These are phyloP conservation scores for Durotheca rogersii DNA, from an alignment of 495 filamentous ascomycete genomes.

Conservation along the genomic window DNA sequence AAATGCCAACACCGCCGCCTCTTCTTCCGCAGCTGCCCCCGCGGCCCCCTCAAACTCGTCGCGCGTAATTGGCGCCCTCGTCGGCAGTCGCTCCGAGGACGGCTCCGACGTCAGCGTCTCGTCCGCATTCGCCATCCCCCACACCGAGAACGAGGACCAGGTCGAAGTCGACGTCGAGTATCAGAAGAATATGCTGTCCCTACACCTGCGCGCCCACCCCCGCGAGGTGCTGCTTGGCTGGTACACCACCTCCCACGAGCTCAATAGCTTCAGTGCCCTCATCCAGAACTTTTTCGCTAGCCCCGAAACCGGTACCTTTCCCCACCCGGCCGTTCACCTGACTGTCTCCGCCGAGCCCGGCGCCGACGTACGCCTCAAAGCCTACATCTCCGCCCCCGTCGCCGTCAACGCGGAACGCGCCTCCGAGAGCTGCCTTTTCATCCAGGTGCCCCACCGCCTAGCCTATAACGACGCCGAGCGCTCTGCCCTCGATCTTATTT, in stretches of 20 bases:
- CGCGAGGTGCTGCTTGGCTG: conserved; percentile 93
- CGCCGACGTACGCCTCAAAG: conserved; percentile 77
- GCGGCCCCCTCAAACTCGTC: conserved; percentile 79
- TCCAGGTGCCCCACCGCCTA: conserved; percentile 85
- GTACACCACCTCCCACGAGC: conserved; percentile 93
- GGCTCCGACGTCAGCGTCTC: conserved; percentile 93
- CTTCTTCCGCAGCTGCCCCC: neutral
- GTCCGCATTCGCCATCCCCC: conserved; percentile 94
- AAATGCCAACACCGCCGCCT: neutral
- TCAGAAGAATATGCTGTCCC: conserved; percentile 95
- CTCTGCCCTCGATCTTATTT: conserved; percentile 82
- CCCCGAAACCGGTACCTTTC: conserved; percentile 93
- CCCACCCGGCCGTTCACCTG: conserved; percentile 92
- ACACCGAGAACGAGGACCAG: conserved; percentile 97
- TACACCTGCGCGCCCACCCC: conserved; percentile 91
- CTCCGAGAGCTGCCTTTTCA: conserved; percentile 92
- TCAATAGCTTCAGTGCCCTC: conserved; percentile 96
- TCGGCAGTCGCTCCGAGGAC: conserved; percentile 91
- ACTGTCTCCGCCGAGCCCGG: conserved; percentile 88
- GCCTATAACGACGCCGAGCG: conserved; percentile 89
- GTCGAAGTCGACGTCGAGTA: conserved; percentile 99
- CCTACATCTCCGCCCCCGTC: conserved; percentile 92
- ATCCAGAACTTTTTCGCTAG: conserved; percentile 99
- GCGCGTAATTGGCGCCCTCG: conserved; percentile 91
- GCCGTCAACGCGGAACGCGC: conserved; percentile 93